Evolutionary conservation across 1,284 basidiomycete genomes (phyloP).

Genomic region (Sphaerobolus stellatus): DNA sequence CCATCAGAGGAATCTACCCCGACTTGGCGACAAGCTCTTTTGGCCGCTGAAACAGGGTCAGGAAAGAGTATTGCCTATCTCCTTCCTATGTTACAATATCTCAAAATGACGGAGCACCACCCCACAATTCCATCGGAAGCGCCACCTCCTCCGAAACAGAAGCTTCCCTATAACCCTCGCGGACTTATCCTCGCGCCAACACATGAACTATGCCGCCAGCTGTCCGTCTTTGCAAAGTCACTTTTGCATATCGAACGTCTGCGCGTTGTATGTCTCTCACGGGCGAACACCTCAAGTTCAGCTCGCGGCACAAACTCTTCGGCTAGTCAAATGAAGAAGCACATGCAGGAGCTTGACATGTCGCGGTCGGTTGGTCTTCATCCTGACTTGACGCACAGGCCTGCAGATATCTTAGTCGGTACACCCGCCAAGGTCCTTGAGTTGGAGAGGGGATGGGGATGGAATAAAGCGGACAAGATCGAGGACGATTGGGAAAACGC

Average conservation of each 20-base stretch:
- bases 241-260: constrained; percentile 76
- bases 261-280: constrained; percentile 68
- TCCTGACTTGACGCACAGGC: constrained; percentile 22
- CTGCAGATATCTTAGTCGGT: constrained; percentile 72
- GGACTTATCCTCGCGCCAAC: constrained; percentile 83
- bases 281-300: constrained; percentile 48
- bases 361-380: constrained; percentile 8
- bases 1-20: too few relatives aligned
- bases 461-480: constrained; percentile 41
- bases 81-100: constrained; percentile 73
- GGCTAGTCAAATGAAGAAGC: constrained; percentile 50
- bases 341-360: constrained; percentile 36
- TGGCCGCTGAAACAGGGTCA: constrained; percentile 86
- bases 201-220: constrained; percentile 82
- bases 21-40: constrained; percentile 57
- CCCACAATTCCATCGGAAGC: too few relatives aligned
- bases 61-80: constrained; percentile 91
- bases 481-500: constrained; percentile 18
- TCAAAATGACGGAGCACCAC: constrained; percentile 59
- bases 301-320: constrained; percentile 27
- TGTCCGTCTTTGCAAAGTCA: constrained; percentile 69
- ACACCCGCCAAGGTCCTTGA: constrained; percentile 78
- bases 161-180: constrained; percentile 47
- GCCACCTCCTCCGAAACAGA: not conserved
- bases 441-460: constrained; percentile 63